phyloP scores from a whole-genome alignment of 2,329 filamentous ascomycete species.

The Fusarium nodosum region DNA sequence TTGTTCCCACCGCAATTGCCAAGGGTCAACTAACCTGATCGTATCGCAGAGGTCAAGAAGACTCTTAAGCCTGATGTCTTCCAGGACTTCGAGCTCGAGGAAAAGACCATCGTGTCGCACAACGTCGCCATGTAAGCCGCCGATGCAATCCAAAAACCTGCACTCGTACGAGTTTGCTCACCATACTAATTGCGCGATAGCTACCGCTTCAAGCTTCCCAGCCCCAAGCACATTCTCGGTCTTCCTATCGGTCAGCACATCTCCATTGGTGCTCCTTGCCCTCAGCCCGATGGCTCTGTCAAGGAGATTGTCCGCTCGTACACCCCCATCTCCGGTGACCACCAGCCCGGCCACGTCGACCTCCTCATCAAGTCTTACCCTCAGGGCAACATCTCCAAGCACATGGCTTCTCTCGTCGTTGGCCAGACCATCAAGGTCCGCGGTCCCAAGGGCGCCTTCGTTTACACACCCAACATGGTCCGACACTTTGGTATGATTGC shows the following conservation, averaged over 20 bases:
- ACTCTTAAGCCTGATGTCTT: slow-evolving; percentile 89
- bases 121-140: slow-evolving; percentile 90
- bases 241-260: slow-evolving; percentile 99
- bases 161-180: neutral
- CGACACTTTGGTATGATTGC: slow-evolving; percentile 98
- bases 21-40: slow-evolving; percentile 28
- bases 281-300: slow-evolving; percentile 74
- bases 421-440: slow-evolving; percentile 91
- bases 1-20: neutral
- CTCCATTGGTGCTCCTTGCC: slow-evolving; percentile 85
- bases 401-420: slow-evolving; percentile 85
- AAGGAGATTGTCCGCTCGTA: slow-evolving; percentile 94
- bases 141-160: neutral
- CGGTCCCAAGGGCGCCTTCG: slow-evolving; percentile 97
- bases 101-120: slow-evolving; percentile 96
- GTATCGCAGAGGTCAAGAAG: slow-evolving; percentile 75
- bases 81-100: slow-evolving; percentile 91
- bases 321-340: slow-evolving; percentile 90
- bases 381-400: slow-evolving; percentile 95
- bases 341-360: slow-evolving; percentile 92
- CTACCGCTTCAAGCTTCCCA: slow-evolving; percentile 93
- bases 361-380: slow-evolving; percentile 98
- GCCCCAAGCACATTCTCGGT: slow-evolving; percentile 84
- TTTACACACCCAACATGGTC: slow-evolving; percentile 97
- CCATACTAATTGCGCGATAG: slow-evolving; percentile 57